phyloP scores from a whole-genome alignment of 805 yeast genomes.

The Candida adriatica region DNA sequence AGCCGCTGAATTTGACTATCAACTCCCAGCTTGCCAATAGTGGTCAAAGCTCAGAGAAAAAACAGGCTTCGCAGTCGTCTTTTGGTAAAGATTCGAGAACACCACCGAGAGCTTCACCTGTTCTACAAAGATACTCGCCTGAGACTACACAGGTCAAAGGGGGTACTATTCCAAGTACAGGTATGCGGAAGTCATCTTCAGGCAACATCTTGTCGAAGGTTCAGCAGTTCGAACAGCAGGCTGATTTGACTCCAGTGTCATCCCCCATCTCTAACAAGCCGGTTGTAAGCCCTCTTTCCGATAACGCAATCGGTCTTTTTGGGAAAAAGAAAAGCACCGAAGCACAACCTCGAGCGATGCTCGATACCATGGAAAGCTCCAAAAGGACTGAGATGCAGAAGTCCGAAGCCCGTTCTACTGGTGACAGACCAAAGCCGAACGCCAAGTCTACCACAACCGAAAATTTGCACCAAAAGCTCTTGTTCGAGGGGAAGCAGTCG shows the following conservation, averaged over 20 bases:
- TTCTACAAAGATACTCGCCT: slow-evolving; percentile 13
- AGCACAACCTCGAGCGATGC: too few relatives aligned
- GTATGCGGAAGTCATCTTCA: slow-evolving; percentile 23
- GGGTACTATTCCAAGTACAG: slow-evolving; percentile 4
- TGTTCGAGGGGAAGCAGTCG: too few relatives aligned
- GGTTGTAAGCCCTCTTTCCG: slow-evolving; percentile 17
- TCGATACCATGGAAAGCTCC: too few relatives aligned
- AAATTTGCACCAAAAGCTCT: too few relatives aligned
- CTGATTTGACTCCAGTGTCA: slow-evolving; percentile 7
- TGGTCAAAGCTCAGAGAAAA: slow-evolving; percentile 2
- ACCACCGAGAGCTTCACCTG: slow-evolving; percentile 6
- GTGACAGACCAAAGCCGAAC: too few relatives aligned
- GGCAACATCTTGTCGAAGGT: slow-evolving; percentile 25
- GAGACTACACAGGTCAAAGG: slow-evolving; percentile 2
- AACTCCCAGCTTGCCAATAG: slow-evolving; percentile 15
- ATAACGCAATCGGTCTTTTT: slow-evolving; percentile 15
- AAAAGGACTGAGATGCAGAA: too few relatives aligned
- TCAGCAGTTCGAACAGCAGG: slow-evolving; percentile 25
- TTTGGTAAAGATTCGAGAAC: too few relatives aligned
- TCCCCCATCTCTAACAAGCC: slow-evolving; percentile 13
- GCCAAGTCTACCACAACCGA: too few relatives aligned
- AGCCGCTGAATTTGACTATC: slow-evolving; percentile 15
- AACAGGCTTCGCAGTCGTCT: too few relatives aligned
- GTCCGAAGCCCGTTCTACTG: too few relatives aligned
- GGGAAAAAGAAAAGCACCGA: slow-evolving; percentile 17